Conservation (phyloP, 2,329 filamentous ascomycete species). For the Tolypocladium tundrense region DNA sequence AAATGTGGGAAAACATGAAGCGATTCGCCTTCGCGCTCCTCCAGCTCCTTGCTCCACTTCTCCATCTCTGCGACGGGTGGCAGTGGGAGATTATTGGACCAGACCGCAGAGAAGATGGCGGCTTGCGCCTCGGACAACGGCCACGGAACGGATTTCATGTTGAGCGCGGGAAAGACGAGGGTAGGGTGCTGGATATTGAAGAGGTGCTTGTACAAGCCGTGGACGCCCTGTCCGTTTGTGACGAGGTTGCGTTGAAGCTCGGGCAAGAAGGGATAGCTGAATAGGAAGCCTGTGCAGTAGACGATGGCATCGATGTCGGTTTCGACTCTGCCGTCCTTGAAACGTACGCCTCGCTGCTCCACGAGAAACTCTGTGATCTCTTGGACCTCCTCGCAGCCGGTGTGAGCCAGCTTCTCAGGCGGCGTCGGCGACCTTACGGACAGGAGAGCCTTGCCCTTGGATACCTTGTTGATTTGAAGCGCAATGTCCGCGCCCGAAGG, state of each 20-base stretch:
- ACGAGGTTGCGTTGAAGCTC: slow-evolving; percentile 42
- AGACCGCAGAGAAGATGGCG: slow-evolving; percentile 66
- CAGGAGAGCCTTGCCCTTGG: slow-evolving; percentile 50
- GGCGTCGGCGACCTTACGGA: slow-evolving; percentile 46
- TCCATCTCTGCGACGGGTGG: slow-evolving; percentile 56
- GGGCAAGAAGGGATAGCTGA: slow-evolving; percentile 64
- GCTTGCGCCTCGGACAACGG: slow-evolving; percentile 70
- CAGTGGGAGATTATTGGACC: slow-evolving; percentile 58
- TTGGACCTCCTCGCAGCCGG: slow-evolving; percentile 39
- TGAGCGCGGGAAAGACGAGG: slow-evolving; percentile 64
- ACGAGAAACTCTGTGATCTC: slow-evolving; percentile 48
- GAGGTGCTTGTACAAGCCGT: slow-evolving; percentile 68
- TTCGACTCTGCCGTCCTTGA: slow-evolving; percentile 56
- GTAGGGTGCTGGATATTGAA: slow-evolving; percentile 69
- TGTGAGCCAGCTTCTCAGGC: slow-evolving; percentile 32
- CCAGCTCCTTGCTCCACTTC: slow-evolving; percentile 55
- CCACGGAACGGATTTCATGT: slow-evolving; percentile 83
- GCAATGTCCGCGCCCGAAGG: slow-evolving; percentile 80
- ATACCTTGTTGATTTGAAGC: slow-evolving; percentile 57
- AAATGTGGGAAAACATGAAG: slow-evolving; percentile 18
- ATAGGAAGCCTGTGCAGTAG: slow-evolving; percentile 87
- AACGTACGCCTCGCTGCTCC: slow-evolving; percentile 49
- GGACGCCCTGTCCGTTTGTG: slow-evolving; percentile 57
- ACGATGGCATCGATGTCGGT: slow-evolving; percentile 63
- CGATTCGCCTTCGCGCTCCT: slow-evolving; percentile 29